Conservation (phyloP, 805 yeast species). For the Blastobotrys peoriensis region DNA sequence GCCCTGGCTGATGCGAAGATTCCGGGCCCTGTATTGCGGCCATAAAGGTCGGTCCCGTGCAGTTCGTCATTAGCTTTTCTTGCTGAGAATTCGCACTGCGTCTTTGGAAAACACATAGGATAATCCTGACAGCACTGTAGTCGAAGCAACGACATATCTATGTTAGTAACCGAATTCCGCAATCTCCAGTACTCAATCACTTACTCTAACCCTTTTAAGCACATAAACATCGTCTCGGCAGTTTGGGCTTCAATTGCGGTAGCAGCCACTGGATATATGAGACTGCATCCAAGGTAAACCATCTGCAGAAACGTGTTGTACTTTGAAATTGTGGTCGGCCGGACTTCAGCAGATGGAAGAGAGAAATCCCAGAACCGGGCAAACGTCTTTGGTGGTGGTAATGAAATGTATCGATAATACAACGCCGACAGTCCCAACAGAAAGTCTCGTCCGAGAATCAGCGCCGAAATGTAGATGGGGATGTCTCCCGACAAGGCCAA, state of each 20-base stretch:
- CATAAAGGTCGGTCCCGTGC: no score
- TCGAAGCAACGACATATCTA: constrained; percentile 46
- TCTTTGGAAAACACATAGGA: constrained; percentile 66
- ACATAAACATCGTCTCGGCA: constrained; percentile 25
- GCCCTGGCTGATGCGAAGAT: no score
- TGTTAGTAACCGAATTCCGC: not conserved
- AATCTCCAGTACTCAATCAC: not conserved
- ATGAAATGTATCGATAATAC: constrained; percentile 62
- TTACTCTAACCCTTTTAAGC: constrained; percentile 26
- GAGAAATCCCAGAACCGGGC: constrained; percentile 70
- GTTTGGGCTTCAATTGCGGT: constrained; percentile 15
- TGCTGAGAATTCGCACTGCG: constrained; percentile 46
- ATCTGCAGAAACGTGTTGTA: constrained; percentile 89
- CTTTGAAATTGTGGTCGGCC: constrained; percentile 80
- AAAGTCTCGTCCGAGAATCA: constrained; percentile 82
- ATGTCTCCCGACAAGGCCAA: constrained; percentile 61
- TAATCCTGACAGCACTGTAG: constrained; percentile 73
- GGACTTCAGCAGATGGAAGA: constrained; percentile 77
- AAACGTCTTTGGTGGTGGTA: constrained; percentile 72
- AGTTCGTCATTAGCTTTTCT: no score
- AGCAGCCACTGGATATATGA: constrained; percentile 47
- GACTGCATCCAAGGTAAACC: constrained; percentile 69
- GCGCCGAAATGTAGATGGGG: constrained; percentile 50
- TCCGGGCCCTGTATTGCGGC: no score
- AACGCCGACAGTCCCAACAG: constrained; percentile 66